A percentile compares a stretch with the other conserved stretches of the same genome.
Conservation (phyloP, 2,329 filamentous ascomycete genomes). For the Diaporthe batatas region DNA sequence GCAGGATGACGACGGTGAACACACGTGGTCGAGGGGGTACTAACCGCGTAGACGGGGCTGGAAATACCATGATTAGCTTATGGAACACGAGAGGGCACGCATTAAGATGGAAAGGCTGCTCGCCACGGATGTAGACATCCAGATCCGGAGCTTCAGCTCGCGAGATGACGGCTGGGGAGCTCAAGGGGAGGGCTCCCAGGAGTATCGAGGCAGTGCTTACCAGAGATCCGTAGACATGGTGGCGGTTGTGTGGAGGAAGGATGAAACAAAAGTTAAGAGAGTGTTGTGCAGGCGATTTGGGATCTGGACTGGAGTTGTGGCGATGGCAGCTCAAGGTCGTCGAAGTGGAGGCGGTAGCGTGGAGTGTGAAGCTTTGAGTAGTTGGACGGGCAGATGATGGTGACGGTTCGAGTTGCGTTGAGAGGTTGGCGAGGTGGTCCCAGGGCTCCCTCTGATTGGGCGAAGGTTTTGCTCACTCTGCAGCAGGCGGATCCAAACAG, state of each 20-base stretch:
- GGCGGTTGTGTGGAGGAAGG: slow-evolving; percentile 53
- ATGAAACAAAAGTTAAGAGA: slow-evolving; percentile 40
- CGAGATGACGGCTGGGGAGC: slow-evolving; percentile 40
- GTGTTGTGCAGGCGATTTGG: slow-evolving; percentile 35
- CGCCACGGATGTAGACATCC: slow-evolving; percentile 47
- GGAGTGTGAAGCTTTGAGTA: slow-evolving; percentile 42
- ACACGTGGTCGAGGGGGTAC: slow-evolving; percentile 60
- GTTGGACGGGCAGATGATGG: slow-evolving; percentile 36
- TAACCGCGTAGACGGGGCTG: slow-evolving; percentile 99
- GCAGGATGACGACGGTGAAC: slow-evolving; percentile 40
- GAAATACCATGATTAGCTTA: slow-evolving; percentile 59
- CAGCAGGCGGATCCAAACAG: slow-evolving; percentile 44
- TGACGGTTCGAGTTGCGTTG: slow-evolving; percentile 40
- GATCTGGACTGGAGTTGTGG: slow-evolving; percentile 39
- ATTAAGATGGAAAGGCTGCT: slow-evolving; percentile 20
- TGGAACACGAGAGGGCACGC: slow-evolving; percentile 46
- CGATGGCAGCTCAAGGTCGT: slow-evolving; percentile 36
- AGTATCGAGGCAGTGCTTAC: slow-evolving; percentile 69
- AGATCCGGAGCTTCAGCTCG: slow-evolving; percentile 44
- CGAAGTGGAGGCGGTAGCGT: slow-evolving; percentile 35
- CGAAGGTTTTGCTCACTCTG: slow-evolving; percentile 58
- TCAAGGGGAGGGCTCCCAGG: slow-evolving; percentile 46
- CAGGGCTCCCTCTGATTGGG: slow-evolving; percentile 55
- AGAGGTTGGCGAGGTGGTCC: slow-evolving; percentile 51
- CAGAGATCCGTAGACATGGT: slow-evolving; percentile 86